Percentiles rank a stretch among this genome's conserved stretches.
Evolutionary conservation across 768 basidiomycete species (phyloP).

Genomic region (Hericium alpestre): DNA sequence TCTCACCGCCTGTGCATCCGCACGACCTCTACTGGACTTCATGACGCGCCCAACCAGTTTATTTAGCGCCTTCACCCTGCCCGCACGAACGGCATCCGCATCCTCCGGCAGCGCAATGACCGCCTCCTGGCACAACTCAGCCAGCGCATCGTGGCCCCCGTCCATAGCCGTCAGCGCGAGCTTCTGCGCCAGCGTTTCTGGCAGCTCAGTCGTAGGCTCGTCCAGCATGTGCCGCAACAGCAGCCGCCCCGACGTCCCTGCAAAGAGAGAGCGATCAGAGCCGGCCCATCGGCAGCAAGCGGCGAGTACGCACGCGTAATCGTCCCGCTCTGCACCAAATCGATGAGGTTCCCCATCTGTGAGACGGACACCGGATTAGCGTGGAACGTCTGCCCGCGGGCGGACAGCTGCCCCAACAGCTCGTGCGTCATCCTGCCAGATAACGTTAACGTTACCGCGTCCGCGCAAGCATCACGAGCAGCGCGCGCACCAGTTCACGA

Average conservation of each 20-base stretch:
- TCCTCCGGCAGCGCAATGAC: conserved; percentile 60
- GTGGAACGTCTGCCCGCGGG: conserved; percentile 42
- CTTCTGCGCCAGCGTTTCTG: conserved; percentile 36
- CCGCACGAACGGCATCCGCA: conserved; percentile 50
- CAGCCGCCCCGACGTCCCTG: conserved; percentile 71
- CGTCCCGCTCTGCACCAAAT: conserved; percentile 51
- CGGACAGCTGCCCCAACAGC: conserved; percentile 66
- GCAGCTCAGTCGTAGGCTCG: conserved; percentile 26
- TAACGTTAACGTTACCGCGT: not conserved
- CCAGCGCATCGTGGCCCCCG: conserved; percentile 28
- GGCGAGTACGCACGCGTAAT: conserved; percentile 50
- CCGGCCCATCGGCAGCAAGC: not conserved
- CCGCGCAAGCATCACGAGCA: not conserved
- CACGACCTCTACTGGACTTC: conserved; percentile 68
- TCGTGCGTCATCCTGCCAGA: conserved; percentile 76
- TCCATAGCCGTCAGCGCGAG: conserved; percentile 36
- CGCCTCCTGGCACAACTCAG: conserved; percentile 48
- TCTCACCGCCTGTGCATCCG: conserved; percentile 56
- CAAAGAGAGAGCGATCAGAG: conserved; percentile 4
- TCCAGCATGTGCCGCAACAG: conserved; percentile 65
- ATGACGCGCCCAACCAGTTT: conserved; percentile 80
- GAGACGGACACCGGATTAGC: conserved; percentile 48
- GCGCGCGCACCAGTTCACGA: conserved; percentile 69
- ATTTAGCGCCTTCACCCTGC: conserved; percentile 70
- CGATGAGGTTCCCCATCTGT: conserved; percentile 70